Base-by-base conservation (phyloP, 1,284 basidiomycete species). In the Ustilago curta region DNA sequence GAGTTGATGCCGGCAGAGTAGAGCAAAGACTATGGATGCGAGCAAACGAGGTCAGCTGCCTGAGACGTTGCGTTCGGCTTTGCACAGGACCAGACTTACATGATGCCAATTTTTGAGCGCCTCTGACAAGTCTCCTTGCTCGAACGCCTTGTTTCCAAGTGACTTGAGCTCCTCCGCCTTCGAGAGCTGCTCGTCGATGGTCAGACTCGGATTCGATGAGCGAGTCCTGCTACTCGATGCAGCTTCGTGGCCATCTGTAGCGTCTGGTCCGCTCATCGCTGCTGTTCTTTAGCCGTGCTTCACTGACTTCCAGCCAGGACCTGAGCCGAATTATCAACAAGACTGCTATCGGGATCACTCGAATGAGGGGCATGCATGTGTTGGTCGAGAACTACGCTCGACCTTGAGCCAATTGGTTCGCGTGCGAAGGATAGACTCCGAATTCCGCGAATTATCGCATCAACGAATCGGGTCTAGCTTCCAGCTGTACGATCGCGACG, bases 1-100 rank as follows among this genome's bases (percentile, higher is more conserved):
- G 72, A 76, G 61, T 77, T 77, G 64, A 77, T 76, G 3, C 76
- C 76, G 5, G 76, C 72, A 12, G 59, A 74, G 37, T 75, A 60
- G 8, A 77, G 68, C 18, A 77, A 45, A 8, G 68, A 69, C 76
- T 75, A 16, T n/a, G 1, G 40, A n/a, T 18, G 11, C 21, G 11
- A 55, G 35, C 7, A 31, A 9, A 40, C 14, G 4, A 43, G 43
- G 14, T 44, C 43, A 45, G 53, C 29, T 19, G 31, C 18, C 27
- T 25, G 3, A 16, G 11, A 19, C 16, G 5, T 9, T 12, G 40
- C 19, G 14, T 37, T 6, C n/a, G 21, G n/a, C 23, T 27, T 29
- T 12, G 16, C 18, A n/a, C 19, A 50, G 12, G 18, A 19, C 37
- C 19, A 4, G 5, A 76, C 73, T 59, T 61, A 76, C 75, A 61